These are phyloP conservation scores for Huntiella abstrusa DNA, from an alignment of 2,329 filamentous ascomycete genomes.

Conservation along the genomic window DNA sequence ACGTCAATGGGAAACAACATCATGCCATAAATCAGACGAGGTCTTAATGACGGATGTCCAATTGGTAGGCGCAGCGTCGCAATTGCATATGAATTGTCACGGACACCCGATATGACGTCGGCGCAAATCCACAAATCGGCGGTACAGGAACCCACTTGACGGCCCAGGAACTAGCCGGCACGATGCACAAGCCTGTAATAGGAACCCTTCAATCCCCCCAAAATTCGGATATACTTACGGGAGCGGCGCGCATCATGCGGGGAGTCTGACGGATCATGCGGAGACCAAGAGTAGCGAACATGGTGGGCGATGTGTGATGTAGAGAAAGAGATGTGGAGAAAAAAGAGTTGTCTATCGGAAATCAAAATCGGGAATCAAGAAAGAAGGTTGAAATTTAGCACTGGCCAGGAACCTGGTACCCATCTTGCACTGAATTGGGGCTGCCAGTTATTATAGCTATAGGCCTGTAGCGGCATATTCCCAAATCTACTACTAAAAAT, in stretches of 20 bases:
- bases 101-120: no score
- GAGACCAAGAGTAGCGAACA: constrained; percentile 47
- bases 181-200: not conserved
- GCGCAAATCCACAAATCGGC: no score
- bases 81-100: not conserved
- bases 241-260: constrained; percentile 51
- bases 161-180: not conserved
- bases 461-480: no score
- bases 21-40: no score
- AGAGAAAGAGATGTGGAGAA: constrained; percentile 3
- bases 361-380: constrained; percentile 15
- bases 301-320: constrained; percentile 22
- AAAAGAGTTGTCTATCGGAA: not conserved
- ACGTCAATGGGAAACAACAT: no score
- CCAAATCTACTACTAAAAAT: constrained; percentile 1
- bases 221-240: constrained; percentile 36
- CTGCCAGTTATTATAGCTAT: no score
- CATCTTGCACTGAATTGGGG: no score
- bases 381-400: constrained; percentile 13
- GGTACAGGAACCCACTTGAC: no score
- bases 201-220: not conserved
- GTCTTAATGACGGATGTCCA: not conserved
- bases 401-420: not conserved
- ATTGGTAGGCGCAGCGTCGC: not conserved
- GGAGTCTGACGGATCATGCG: constrained; percentile 47